Percentiles rank a stretch among this genome's conserved stretches.
These are phyloP conservation scores for Neonectria hederae DNA, from an alignment of 2,329 filamentous ascomycete species.

Conservation along the genomic window DNA sequence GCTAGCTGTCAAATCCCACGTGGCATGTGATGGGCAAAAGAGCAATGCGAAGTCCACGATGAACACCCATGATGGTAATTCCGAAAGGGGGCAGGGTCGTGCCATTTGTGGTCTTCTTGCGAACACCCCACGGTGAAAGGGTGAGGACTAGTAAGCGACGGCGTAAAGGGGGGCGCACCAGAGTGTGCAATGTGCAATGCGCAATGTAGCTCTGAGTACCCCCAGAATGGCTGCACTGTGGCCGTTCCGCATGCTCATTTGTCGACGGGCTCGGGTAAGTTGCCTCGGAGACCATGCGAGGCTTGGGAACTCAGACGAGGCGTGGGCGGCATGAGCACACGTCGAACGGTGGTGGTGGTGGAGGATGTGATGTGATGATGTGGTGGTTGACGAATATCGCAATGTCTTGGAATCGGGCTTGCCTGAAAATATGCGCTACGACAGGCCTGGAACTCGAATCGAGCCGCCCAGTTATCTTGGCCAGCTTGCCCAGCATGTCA, in stretches of 20 bases:
- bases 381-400: constrained; percentile 12
- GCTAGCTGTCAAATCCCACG: constrained; percentile 37
- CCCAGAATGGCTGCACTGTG: constrained; percentile 39
- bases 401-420: constrained; percentile 33
- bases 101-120: constrained; percentile 15
- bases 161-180: constrained; percentile 10
- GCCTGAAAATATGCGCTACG: constrained; percentile 19
- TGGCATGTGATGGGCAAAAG: constrained; percentile 36
- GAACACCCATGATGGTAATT: constrained; percentile 9
- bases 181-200: constrained; percentile 18
- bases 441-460: constrained; percentile 8
- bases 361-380: constrained; percentile 13
- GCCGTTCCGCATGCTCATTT: constrained; percentile 32
- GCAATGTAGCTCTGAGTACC: constrained; percentile 37
- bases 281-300: constrained; percentile 21
- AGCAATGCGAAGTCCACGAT: constrained; percentile 27
- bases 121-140: constrained; percentile 12
- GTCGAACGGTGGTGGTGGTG: constrained; percentile 9
- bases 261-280: constrained; percentile 35
- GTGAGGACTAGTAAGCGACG: constrained; percentile 37
- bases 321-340: not conserved
- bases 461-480: constrained; percentile 4
- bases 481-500: not conserved
- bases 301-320: constrained; percentile 5
- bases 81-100: constrained; percentile 9